Percentiles rank a stretch among this genome's conserved stretches.
phyloP scores from a whole-genome alignment of 2,329 filamentous ascomycete species.

The Talaromyces sp. region DNA sequence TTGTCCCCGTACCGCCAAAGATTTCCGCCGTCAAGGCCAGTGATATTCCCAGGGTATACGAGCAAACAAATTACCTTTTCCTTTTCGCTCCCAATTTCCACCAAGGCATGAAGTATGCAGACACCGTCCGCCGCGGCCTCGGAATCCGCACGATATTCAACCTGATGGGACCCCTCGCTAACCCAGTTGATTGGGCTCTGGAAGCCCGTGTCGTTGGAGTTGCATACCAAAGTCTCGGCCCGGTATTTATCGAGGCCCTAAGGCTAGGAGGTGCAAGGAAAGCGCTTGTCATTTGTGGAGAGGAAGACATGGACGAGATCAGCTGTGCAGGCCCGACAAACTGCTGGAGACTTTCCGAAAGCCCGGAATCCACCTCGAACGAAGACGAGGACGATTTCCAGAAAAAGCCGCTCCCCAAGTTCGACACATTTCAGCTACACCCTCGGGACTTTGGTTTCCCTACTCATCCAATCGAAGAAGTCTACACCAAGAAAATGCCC shows the following conservation, averaged over 20 bases:
- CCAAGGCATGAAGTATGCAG: slow-evolving; percentile 86
- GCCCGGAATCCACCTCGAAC: slow-evolving; percentile 35
- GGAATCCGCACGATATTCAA: slow-evolving; percentile 98
- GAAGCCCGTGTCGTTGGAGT: slow-evolving; percentile 94
- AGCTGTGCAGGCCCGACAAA: slow-evolving; percentile 83
- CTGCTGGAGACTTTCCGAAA: slow-evolving; percentile 73
- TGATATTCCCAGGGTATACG: slow-evolving; percentile 69
- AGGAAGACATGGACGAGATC: slow-evolving; percentile 92
- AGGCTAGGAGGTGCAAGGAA: slow-evolving; percentile 71
- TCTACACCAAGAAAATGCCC: slow-evolving; percentile 80
- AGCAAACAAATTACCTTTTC: slow-evolving; percentile 83
- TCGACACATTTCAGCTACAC: slow-evolving; percentile 72
- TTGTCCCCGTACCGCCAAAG: slow-evolving; percentile 66
- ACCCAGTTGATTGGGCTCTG: slow-evolving; percentile 77
- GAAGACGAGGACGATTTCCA: slow-evolving; percentile 32
- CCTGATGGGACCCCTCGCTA: slow-evolving; percentile 84
- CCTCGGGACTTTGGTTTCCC: slow-evolving; percentile 84
- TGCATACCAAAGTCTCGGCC: slow-evolving; percentile 77
- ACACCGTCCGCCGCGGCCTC: slow-evolving; percentile 77
- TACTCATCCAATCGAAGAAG: slow-evolving; percentile 66
- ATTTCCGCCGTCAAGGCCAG: slow-evolving; percentile 68
- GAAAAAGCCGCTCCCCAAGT: slow-evolving; percentile 45
- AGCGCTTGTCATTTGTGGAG: slow-evolving; percentile 85
- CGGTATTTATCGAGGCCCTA: slow-evolving; percentile 82
- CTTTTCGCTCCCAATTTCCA: slow-evolving; percentile 96